Evolutionary conservation across 306 rosid genomes (phyloP), one percentile per base, ranked within the genome.

Genomic region (Vigna nakashimae): DNA sequence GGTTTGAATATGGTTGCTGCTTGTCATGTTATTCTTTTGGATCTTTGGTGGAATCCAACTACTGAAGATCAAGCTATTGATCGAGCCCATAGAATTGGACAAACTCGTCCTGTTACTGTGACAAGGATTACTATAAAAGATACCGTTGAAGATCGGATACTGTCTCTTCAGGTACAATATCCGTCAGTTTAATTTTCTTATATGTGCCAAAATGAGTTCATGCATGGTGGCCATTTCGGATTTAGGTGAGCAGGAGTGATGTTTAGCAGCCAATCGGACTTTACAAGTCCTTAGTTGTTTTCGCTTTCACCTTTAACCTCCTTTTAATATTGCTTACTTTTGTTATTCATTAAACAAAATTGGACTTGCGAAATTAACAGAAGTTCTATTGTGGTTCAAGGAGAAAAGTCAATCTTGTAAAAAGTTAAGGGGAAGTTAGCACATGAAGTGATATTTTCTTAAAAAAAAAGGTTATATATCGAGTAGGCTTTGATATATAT

Each of bases 1-100:
- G 99, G 99, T 82, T 88, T 95, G 75, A 95, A 95, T 88, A 87
- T 95, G 96, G 99, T 93, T 84, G 92, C 99, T 81, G 99, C 98
- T 82, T 91, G 92, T 66, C 99, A 90, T 79, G 98, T 95, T 67
- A 90, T 95, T 82, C 94, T 95, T 60, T 91, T 95, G 88, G 99
- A 95, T 84, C 98, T 91, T 79, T 95, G 99, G 99, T 95, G 97
- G 97, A 95, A 91, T 88, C 99, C 98, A 62, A 95, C 97, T 13
- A 95, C 98, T 12, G 99, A 95, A 87, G 99, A 95, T 77, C 99
- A 95, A 90, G 99, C 99, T 77, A 59, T 95, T 80, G 98, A 95
- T 83, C 89, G 98, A 80, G 99, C 97, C 57, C 98, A 92, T 82
- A 88, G 99, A 79, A 95, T 95, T 81, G 99, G 99, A 66, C 99